A percentile compares a stretch with the other conserved stretches of the same genome.
Evolutionary conservation across 2,329 filamentous ascomycete species (phyloP).

Genomic region (Hymenoscyphus occultus): DNA sequence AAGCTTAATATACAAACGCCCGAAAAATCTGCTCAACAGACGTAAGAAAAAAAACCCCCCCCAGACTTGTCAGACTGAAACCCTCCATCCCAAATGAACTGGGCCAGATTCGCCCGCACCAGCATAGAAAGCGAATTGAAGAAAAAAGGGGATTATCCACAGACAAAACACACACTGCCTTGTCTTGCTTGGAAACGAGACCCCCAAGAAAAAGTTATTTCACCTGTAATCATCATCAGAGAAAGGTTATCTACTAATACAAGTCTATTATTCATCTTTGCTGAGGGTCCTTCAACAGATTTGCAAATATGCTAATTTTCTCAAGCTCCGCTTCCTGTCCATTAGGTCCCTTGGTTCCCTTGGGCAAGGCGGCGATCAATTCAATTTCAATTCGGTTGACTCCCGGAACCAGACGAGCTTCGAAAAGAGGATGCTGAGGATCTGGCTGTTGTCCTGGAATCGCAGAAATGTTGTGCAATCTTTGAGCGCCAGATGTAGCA

Average conservation of each 20-base stretch:
- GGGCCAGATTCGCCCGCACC: too few relatives aligned
- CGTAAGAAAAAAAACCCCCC: too few relatives aligned
- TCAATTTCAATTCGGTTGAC: constrained; percentile 78
- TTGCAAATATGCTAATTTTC: constrained; percentile 71
- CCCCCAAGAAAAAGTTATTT: background rate
- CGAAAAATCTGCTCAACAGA: too few relatives aligned
- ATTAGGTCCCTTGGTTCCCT: constrained; percentile 52
- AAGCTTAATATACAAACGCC: too few relatives aligned
- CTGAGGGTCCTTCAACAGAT: constrained; percentile 45
- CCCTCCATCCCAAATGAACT: too few relatives aligned
- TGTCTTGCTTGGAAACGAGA: too few relatives aligned
- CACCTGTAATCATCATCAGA: background rate
- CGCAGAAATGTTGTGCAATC: constrained; percentile 47
- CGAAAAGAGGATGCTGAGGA: constrained; percentile 66
- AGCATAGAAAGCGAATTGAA: too few relatives aligned
- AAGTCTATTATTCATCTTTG: constrained; percentile 12
- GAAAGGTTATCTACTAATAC: constrained; percentile 11
- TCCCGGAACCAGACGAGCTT: constrained; percentile 67
- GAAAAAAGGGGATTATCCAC: too few relatives aligned
- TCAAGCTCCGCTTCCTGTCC: constrained; percentile 72
- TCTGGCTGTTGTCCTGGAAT: constrained; percentile 54
- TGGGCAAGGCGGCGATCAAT: constrained; percentile 67
- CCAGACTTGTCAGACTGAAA: too few relatives aligned
- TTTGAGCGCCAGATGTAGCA: constrained; percentile 65
- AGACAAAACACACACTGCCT: too few relatives aligned